phyloP scores from a whole-genome alignment of 1,139 yeast species.

The Blastobotrys serpentis region DNA sequence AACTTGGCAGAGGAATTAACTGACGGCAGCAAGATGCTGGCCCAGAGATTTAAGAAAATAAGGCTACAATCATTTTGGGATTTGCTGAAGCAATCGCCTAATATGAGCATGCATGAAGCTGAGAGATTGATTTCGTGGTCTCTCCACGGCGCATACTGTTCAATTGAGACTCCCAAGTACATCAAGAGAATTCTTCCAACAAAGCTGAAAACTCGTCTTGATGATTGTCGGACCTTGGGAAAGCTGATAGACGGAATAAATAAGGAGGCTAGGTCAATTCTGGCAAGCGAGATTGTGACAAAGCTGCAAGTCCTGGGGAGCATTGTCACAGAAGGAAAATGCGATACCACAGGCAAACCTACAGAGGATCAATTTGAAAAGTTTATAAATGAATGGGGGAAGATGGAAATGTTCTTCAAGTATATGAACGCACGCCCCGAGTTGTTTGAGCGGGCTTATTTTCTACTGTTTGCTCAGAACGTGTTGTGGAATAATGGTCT shows the following conservation, averaged over 20 bases:
- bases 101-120: background rate
- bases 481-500: background rate
- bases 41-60: background rate
- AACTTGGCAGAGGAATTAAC: background rate
- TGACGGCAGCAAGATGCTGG: background rate
- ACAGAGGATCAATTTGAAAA: background rate
- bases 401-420: background rate
- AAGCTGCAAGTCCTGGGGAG: background rate
- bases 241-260: background rate
- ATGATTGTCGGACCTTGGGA: constrained; percentile 1
- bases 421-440: background rate
- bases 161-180: background rate
- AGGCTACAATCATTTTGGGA: background rate
- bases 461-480: background rate
- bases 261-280: background rate
- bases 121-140: background rate
- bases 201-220: background rate
- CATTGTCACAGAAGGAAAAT: background rate
- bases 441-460: background rate
- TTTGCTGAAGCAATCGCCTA: background rate
- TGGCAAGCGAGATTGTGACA: background rate
- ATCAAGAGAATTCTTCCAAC: background rate
- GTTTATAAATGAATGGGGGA: background rate
- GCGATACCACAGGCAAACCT: too few species aligned
- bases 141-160: constrained; percentile 3